A percentile compares a stretch with the other conserved stretches of the same genome.
These are phyloP conservation scores for Pseudogymnoascus sp. DNA, from an alignment of 2,329 filamentous ascomycete genomes.

Conservation along the genomic window DNA sequence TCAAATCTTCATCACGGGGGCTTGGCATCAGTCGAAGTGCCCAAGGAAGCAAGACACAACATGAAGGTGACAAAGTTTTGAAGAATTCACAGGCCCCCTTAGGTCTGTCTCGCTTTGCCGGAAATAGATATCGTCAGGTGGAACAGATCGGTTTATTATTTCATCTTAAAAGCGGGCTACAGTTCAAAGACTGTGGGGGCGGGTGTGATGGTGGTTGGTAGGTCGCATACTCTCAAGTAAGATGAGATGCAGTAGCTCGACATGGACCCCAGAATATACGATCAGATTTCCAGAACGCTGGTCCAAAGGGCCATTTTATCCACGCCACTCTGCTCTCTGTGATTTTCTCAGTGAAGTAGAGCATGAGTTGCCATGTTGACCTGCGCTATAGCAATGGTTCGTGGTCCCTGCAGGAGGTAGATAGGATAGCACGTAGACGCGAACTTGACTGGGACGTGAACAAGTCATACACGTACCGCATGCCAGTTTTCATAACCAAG, in stretches of 20 bases:
- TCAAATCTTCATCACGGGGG: neutral
- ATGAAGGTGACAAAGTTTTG: neutral
- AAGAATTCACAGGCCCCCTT: neutral
- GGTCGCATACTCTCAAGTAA: neutral
- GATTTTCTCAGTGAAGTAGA: neutral
- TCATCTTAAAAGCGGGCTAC: neutral
- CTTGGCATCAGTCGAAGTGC: neutral
- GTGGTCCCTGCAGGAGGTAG: neutral
- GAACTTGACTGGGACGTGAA: neutral
- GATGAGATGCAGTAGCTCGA: slow-evolving; percentile 8
- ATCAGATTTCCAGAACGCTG: neutral
- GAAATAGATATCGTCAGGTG: slow-evolving; percentile 6
- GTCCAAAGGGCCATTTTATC: neutral
- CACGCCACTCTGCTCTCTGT: neutral
- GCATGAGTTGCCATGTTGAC: neutral
- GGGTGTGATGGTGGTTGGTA: neutral
- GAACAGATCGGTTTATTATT: slow-evolving; percentile 3
- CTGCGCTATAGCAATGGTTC: neutral
- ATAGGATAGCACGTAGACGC: neutral
- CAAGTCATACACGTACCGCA: neutral
- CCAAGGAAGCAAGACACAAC: neutral
- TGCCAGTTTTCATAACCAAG: neutral
- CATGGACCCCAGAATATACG: neutral
- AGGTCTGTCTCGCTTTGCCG: neutral
- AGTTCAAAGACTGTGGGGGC: neutral